These are phyloP conservation scores for Moesziomyces globuligerus DNA, from an alignment of 1,284 basidiomycete species.

Conservation along the genomic window DNA sequence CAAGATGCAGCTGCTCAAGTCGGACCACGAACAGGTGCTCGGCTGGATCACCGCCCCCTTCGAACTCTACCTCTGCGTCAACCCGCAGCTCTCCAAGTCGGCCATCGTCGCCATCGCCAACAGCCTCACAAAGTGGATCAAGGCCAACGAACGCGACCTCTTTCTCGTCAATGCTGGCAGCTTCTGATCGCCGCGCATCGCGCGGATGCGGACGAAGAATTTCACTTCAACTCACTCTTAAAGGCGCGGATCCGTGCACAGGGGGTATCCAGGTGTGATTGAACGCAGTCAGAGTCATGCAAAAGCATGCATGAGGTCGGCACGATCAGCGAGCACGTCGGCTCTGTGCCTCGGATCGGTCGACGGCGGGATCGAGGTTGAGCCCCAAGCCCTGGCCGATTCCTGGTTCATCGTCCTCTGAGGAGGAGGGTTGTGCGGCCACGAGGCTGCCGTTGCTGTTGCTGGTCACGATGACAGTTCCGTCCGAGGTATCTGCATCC, in stretches of 20 bases:
- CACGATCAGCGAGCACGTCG: too few relatives aligned
- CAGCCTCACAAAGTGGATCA: constrained; percentile 86
- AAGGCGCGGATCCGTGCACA: too few relatives aligned
- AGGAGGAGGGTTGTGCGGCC: constrained; percentile 17
- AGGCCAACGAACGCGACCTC: constrained; percentile 81
- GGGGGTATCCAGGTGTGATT: too few relatives aligned
- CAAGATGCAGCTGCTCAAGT: constrained; percentile 75
- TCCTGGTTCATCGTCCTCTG: background rate
- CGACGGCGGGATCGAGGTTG: background rate
- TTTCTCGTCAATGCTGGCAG: constrained; percentile 71
- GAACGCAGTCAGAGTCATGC: too few relatives aligned
- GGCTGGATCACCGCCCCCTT: constrained; percentile 87
- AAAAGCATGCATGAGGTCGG: too few relatives aligned
- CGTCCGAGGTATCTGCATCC: background rate
- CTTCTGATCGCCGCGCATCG: constrained; percentile 41
- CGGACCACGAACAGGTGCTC: constrained; percentile 80
- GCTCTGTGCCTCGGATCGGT: too few relatives aligned
- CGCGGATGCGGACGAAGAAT: too few relatives aligned
- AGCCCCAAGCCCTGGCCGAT: constrained; percentile 5
- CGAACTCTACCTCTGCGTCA: constrained; percentile 86
- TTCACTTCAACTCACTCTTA: too few relatives aligned
- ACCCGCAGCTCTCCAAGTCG: constrained; percentile 83
- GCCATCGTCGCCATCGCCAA: constrained; percentile 87
- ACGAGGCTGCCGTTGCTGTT: constrained; percentile 35
- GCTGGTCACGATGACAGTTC: constrained; percentile 16